Evolutionary conservation across 768 basidiomycete species (phyloP).

Genomic region (Phlebiopsis flavidoalba): DNA sequence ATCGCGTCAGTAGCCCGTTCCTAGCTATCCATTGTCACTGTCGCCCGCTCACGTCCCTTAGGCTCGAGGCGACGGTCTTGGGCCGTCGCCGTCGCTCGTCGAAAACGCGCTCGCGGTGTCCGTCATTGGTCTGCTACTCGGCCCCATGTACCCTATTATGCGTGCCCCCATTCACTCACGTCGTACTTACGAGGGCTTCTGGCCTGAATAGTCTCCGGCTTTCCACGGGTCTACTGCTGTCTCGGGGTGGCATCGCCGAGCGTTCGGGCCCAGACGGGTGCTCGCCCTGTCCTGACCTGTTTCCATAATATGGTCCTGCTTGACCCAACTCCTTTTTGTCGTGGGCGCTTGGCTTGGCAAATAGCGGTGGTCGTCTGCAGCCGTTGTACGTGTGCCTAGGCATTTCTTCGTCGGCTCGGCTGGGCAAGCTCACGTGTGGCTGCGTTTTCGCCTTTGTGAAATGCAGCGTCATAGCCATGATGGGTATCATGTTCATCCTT

Average conservation of each 20-base stretch:
- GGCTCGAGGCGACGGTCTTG: conserved; percentile 48
- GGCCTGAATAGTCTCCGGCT: no score
- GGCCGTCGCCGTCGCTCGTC: conserved; percentile 45
- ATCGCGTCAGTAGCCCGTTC: conserved; percentile 16
- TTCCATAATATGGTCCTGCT: no score
- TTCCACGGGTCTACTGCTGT: conserved; percentile 47
- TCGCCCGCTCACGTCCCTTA: conserved; percentile 5
- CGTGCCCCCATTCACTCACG: no score
- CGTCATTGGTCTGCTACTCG: conserved; percentile 33
- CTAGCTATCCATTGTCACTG: neutral
- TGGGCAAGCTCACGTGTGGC: neutral
- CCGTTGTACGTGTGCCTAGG: conserved; percentile 52
- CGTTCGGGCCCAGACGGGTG: no score
- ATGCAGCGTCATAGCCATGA: conserved; percentile 53
- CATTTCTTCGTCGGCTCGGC: no score
- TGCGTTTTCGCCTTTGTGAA: no score
- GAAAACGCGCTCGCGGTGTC: conserved; percentile 45
- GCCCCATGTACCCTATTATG: conserved; percentile 49
- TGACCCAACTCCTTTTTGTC: no score
- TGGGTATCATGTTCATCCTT: conserved; percentile 48
- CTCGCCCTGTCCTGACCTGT: no score
- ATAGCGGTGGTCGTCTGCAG: conserved; percentile 51
- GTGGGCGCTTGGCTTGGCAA: no score
- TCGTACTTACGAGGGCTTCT: no score
- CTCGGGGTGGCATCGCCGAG: no score